These are phyloP conservation scores for Daldinia sp. DNA, from an alignment of 2,329 filamentous ascomycete genomes.

Conservation along the genomic window DNA sequence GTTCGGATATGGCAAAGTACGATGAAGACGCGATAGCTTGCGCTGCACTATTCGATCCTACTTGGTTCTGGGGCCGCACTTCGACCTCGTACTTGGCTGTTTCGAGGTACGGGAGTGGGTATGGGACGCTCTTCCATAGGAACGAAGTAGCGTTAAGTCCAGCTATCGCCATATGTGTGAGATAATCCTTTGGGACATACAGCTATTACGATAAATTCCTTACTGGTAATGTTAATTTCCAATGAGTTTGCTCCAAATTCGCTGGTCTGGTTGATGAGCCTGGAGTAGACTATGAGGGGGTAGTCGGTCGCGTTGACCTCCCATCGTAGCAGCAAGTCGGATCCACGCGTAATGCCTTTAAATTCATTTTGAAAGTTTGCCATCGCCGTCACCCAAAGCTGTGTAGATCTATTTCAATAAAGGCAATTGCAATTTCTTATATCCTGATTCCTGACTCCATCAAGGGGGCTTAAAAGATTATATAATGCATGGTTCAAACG, in stretches of 20 bases:
- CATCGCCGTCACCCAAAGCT: constrained; percentile 9
- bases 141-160: constrained; percentile 43
- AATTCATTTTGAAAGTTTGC: constrained; percentile 40
- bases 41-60: constrained; percentile 13
- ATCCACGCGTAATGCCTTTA: constrained; percentile 35
- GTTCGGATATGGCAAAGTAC: constrained; percentile 38
- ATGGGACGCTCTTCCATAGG: constrained; percentile 43
- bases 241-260: constrained; percentile 42
- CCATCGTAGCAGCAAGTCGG: constrained; percentile 45
- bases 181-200: not conserved
- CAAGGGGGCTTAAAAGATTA: not conserved
- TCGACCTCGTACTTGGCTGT: constrained; percentile 46
- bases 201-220: constrained; percentile 2
- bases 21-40: constrained; percentile 40
- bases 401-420: not conserved
- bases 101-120: constrained; percentile 45
- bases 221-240: constrained; percentile 44
- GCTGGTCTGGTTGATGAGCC: constrained; percentile 44
- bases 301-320: constrained; percentile 37
- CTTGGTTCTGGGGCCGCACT: constrained; percentile 35
- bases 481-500: not conserved
- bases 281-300: constrained; percentile 41
- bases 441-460: constrained; percentile 16
- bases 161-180: constrained; percentile 30
- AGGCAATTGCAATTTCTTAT: not conserved